Evolutionary conservation across 176 grass and related monocot species (phyloP).

Genomic region (Ensete ventricosum): DNA sequence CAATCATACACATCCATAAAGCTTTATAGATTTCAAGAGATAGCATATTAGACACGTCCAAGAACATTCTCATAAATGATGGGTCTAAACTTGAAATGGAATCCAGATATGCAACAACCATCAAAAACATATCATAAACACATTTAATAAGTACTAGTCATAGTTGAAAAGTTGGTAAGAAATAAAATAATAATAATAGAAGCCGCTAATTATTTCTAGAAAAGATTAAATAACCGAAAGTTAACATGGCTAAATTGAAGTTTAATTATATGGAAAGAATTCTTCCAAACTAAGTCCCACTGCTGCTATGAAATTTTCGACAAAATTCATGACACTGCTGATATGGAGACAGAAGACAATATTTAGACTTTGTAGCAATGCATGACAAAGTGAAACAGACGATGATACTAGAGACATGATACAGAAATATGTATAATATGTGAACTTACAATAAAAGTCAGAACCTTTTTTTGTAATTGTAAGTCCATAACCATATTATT

Average conservation of each 20-base stretch:
- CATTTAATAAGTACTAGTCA: no score
- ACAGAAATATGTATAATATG: not conserved
- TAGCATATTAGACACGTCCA: not conserved
- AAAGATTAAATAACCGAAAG: not conserved
- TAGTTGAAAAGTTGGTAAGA: no score
- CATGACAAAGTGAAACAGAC: not conserved
- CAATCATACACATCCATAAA: not conserved
- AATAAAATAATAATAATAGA: no score
- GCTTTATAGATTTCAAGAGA: not conserved
- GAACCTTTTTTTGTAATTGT: no score
- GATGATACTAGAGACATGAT: not conserved
- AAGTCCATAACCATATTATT: no score
- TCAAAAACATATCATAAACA: not conserved
- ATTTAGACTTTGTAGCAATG: no score
- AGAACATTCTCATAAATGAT: not conserved
- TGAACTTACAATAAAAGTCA: no score
- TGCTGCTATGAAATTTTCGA: not conserved
- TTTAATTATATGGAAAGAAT: not conserved
- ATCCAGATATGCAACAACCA: not conserved
- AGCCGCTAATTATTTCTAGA: not conserved
- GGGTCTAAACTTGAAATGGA: not conserved
- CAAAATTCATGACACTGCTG: not conserved
- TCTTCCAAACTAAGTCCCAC: not conserved
- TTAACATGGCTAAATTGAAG: not conserved
- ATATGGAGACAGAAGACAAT: not conserved